Conservation (phyloP, 352 stramenopile genomes). For the Pythium myriotylum region DNA sequence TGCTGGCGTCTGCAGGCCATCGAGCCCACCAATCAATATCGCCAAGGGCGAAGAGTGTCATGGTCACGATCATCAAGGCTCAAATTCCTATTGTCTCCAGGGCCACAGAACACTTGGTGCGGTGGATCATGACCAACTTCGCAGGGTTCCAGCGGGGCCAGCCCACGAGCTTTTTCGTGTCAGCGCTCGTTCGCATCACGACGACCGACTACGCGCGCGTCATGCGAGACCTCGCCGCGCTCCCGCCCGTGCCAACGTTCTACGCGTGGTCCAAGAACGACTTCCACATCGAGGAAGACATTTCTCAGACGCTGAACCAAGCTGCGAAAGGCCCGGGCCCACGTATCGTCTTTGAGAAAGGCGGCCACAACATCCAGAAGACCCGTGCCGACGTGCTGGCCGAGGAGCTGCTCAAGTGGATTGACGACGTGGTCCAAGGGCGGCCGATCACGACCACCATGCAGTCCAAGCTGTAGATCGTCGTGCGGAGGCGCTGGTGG, state of each 20-base stretch:
- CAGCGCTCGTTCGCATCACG: conserved; percentile 12
- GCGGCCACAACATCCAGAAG: conserved; percentile 57
- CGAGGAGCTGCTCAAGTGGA: conserved; percentile 29
- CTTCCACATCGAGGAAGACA: conserved; percentile 33
- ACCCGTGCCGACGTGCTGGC: conserved; percentile 32
- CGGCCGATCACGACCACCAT: background rate
- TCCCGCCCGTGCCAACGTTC: conserved; percentile 36
- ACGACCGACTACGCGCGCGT: conserved; percentile 26
- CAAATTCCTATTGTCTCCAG: conserved; percentile 13
- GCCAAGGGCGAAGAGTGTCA: conserved; percentile 4
- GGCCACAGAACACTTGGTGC: background rate
- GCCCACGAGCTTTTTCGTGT: conserved; percentile 15
- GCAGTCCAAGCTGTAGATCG: too few species aligned
- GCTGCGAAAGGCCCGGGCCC: conserved; percentile 21
- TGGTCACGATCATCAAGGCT: conserved; percentile 8
- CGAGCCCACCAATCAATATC: conserved; percentile 15
- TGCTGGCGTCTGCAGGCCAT: conserved; percentile 20
- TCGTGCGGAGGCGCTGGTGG: too few species aligned
- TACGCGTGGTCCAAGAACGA: conserved; percentile 36
- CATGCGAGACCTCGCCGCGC: background rate
- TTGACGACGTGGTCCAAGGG: conserved; percentile 3
- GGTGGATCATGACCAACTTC: conserved; percentile 17
- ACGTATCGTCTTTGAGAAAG: conserved; percentile 37
- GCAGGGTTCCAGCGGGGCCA: conserved; percentile 16
- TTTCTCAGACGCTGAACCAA: conserved; percentile 22